Percentiles rank a stretch among this genome's conserved stretches.
Evolutionary conservation across 2,329 filamentous ascomycete genomes (phyloP).

Genomic region (Trichoderma sp.): DNA sequence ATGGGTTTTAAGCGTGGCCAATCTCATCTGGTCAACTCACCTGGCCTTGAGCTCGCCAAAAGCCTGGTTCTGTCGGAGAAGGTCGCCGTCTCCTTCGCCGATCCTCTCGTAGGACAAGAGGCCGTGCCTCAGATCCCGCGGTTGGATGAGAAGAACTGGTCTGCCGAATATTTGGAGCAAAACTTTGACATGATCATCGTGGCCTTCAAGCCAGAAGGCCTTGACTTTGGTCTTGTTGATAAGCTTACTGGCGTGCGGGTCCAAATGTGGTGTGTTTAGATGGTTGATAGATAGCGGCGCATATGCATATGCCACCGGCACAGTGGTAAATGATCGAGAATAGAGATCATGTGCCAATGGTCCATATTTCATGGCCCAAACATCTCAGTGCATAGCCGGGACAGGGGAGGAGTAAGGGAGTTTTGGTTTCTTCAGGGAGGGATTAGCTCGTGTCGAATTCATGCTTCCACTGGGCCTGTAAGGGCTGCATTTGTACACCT

Average conservation of each 20-base stretch:
- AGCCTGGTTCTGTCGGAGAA: slow-evolving; percentile 35
- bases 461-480: background rate
- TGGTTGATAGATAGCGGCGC: background rate
- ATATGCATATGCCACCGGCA: background rate
- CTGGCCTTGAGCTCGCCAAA: slow-evolving; percentile 43
- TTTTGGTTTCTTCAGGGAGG: background rate
- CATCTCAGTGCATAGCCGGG: background rate
- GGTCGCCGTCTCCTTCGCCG: slow-evolving; percentile 43
- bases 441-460: background rate
- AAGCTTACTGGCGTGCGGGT: slow-evolving; percentile 35
- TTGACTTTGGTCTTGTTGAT: slow-evolving; percentile 41
- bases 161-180: slow-evolving; percentile 32
- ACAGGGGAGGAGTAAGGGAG: background rate
- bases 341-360: background rate
- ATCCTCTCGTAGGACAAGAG: slow-evolving; percentile 43
- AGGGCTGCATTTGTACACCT: background rate
- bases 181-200: slow-evolving; percentile 45
- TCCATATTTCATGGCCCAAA: background rate
- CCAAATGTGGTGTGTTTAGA: slow-evolving; percentile 38
- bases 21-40: slow-evolving; percentile 46
- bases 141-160: slow-evolving; percentile 40
- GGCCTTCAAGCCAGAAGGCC: slow-evolving; percentile 40
- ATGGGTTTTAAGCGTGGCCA: slow-evolving; percentile 52
- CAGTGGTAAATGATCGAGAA: background rate
- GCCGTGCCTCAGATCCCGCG: slow-evolving; percentile 40